Evolutionary conservation across 1,284 basidiomycete genomes (phyloP), one percentile per base, ranked within the genome.

Genomic region (Leccinum angustisporum): DNA sequence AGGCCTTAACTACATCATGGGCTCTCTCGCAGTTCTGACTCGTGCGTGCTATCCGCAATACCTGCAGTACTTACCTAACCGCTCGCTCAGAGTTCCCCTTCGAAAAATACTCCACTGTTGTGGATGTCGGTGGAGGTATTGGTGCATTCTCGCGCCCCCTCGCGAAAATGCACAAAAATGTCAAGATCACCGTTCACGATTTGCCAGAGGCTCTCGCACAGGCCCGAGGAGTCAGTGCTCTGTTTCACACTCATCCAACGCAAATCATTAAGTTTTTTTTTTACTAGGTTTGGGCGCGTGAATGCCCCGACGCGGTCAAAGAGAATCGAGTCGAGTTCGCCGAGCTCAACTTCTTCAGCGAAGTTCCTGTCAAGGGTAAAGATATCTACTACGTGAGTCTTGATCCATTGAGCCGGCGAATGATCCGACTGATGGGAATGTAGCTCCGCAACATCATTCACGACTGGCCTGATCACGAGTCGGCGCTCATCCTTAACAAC

Each of bases 81-180:
- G 1, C 2, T 9, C 9, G 25, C 14, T 25, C 40, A 74, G 73
- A 66, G 0, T 74, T 71, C 40, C 73, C 72, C 11, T 75, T 72
- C 9, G 67, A 64, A 38, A 63, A 67, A 31, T 70, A 65, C 18
- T 67, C 72, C 0, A 65, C 65, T 5, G 61, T 74, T 30, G 70
- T 75, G 11, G 75, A 75, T 55, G 66, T 75, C 8, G 73, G 75
- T n/a, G 75, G 73, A 58, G 75, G 75, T 18, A 68, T 74, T 9
- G 75, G 73, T 18, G 67, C 65, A 7, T 72, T 74, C 50, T 65
- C 72, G 10, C 65, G 76, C 10, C 66, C 71, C 10, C 65, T 75
- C 2, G 68, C 71, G 3, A 66, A 66, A 31, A 65, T 40, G 14
- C 62, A 72, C 56, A 70, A 67, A 33, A 54, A 75, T 33, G 14